Conservation (phyloP, 1,284 basidiomycete genomes). For the Boletus subluridellus region DNA sequence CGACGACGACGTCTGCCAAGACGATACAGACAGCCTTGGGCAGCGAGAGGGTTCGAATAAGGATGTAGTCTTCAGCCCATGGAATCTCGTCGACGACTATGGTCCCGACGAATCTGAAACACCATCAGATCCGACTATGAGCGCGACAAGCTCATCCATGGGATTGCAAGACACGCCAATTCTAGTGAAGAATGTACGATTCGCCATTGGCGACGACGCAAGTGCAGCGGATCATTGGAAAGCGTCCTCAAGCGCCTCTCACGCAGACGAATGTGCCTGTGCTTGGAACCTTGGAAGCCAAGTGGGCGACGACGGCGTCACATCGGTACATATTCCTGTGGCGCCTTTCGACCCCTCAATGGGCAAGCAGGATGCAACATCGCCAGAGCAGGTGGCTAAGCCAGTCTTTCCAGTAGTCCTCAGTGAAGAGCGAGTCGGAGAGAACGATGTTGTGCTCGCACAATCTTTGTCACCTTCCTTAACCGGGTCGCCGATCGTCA, state of each 20-base stretch:
- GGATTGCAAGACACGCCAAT: neutral
- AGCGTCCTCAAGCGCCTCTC: neutral
- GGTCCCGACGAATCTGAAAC: neutral
- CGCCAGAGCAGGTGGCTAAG: neutral
- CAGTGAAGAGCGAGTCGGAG: neutral
- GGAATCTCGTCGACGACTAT: neutral
- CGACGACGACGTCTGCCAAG: neutral
- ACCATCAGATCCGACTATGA: neutral
- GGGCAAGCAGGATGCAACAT: neutral
- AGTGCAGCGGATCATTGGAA: neutral
- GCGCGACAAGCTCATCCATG: neutral
- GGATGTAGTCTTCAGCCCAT: neutral
- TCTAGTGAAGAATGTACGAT: neutral
- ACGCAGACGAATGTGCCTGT: neutral
- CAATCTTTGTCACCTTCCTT: neutral
- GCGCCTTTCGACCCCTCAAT: neutral
- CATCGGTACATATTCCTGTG: neutral
- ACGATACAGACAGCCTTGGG: neutral
- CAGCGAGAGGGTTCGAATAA: neutral
- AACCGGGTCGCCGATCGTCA: slow-evolving; percentile 4
- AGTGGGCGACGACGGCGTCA: neutral
- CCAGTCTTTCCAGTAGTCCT: neutral
- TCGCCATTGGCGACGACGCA: neutral
- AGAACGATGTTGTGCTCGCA: neutral
- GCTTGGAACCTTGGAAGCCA: neutral